phyloP scores from a whole-genome alignment of 768 basidiomycete species.

The Gyrodon lividus region DNA sequence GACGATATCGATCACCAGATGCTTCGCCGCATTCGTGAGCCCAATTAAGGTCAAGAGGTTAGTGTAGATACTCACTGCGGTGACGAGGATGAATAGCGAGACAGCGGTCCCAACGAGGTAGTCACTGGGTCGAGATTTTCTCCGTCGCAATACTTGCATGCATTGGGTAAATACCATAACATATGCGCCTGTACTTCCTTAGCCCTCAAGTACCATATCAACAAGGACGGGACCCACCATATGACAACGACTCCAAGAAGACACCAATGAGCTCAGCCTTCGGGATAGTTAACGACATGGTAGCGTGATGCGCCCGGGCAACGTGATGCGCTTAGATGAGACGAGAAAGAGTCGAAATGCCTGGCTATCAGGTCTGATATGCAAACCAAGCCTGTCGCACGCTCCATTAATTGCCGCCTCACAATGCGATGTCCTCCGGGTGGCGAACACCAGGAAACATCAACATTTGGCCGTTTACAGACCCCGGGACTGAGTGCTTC shows the following conservation, averaged over 20 bases:
- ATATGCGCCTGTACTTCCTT: conserved; percentile 2
- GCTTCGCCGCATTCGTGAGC: conserved; percentile 14
- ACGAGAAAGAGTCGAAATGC: background rate
- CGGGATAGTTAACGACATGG: conserved; percentile 5
- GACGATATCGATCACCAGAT: conserved; percentile 23
- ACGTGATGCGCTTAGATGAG: background rate
- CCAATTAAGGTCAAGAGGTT: background rate
- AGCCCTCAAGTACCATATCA: background rate
- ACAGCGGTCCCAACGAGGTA: conserved; percentile 11
- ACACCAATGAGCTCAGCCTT: conserved; percentile 11
- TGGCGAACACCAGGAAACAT: too few species aligned
- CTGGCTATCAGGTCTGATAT: background rate
- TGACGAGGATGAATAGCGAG: conserved; percentile 12
- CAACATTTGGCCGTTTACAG: too few species aligned
- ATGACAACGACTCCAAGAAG: conserved; percentile 9
- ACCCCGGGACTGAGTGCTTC: too few species aligned
- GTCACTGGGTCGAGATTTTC: conserved; percentile 9
- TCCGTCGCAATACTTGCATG: conserved; percentile 7
- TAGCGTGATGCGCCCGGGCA: background rate
- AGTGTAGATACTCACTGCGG: conserved; percentile 2
- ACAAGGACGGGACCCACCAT: conserved; percentile 2
- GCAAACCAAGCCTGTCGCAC: background rate
- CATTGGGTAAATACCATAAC: conserved; percentile 11
- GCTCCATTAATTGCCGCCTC: background rate
- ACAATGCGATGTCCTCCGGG: background rate